Conservation (phyloP, 192 early-diverging fungal genomes). For the Rhizoclosmatium globosum region DNA sequence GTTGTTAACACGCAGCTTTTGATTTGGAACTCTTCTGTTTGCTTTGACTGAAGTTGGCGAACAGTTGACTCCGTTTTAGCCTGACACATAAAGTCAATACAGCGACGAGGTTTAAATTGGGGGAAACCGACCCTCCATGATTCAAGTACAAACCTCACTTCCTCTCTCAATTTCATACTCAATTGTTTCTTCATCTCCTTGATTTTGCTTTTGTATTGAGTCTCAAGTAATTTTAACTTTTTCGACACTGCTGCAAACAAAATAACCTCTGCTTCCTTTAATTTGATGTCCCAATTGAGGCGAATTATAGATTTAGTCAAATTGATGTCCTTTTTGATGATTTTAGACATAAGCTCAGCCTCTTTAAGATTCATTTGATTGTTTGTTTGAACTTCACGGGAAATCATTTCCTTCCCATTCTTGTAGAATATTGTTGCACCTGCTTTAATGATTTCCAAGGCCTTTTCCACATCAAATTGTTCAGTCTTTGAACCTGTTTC, state of each 20-base stretch:
- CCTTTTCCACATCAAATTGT: background rate
- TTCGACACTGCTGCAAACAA: constrained; percentile 9
- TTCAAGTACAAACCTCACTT: background rate
- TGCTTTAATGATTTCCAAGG: constrained; percentile 21
- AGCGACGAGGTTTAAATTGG: too few species aligned
- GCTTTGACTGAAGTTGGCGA: too few species aligned
- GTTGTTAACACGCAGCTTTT: background rate
- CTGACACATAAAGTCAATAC: too few species aligned
- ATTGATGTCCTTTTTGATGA: constrained; percentile 8
- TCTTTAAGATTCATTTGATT: constrained; percentile 18
- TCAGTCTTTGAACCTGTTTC: too few species aligned
- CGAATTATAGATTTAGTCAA: background rate
- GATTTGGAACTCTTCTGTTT: constrained; percentile 1
- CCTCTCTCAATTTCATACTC: background rate
- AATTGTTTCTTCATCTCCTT: background rate
- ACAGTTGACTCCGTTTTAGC: too few species aligned
- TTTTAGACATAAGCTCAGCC: background rate
- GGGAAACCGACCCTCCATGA: too few species aligned
- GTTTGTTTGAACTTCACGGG: constrained; percentile 22
- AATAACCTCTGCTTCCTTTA: constrained; percentile 26
- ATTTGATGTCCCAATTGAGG: constrained; percentile 13
- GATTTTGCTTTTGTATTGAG: background rate
- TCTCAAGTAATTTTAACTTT: background rate
- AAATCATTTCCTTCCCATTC: constrained; percentile 37
- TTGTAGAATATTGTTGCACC: constrained; percentile 22